phyloP scores from a whole-genome alignment of 768 basidiomycete genomes.

The Chlorophyllum brunneum region DNA sequence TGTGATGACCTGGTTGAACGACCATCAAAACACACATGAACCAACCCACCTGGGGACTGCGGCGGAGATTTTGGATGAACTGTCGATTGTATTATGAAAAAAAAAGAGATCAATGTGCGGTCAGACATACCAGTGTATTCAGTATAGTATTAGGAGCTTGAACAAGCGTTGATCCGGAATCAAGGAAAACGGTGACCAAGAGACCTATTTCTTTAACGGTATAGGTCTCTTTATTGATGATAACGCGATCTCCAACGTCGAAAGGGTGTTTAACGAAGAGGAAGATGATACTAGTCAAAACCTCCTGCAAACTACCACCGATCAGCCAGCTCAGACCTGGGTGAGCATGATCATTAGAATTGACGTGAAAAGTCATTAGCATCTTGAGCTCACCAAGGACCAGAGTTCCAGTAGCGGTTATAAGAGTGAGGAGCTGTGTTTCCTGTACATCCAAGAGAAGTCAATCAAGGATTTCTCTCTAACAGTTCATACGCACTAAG shows the following conservation, averaged over 20 bases:
- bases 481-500: conserved; percentile 44
- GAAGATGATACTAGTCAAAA: conserved; percentile 86
- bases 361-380: conserved; percentile 1
- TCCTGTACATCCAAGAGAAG: conserved; percentile 37
- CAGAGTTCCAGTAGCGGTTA: conserved; percentile 70
- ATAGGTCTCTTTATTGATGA: conserved; percentile 48
- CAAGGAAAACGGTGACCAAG: conserved; percentile 70
- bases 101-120: not conserved
- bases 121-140: conserved; percentile 44
- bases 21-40: not conserved
- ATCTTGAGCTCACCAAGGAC: conserved; percentile 36
- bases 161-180: conserved; percentile 54
- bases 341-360: conserved; percentile 11
- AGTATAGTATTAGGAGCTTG: conserved; percentile 69
- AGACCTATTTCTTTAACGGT: conserved; percentile 88
- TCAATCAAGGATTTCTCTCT: not conserved
- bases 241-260: conserved; percentile 77
- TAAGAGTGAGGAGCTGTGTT: conserved; percentile 66
- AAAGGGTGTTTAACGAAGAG: conserved; percentile 85
- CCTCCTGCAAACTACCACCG: conserved; percentile 74
- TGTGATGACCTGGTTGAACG: not conserved
- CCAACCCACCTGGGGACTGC: conserved; percentile 56
- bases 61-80: conserved; percentile 70
- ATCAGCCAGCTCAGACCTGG: conserved; percentile 85
- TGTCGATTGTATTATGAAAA: conserved; percentile 20